These are phyloP conservation scores for Phaeosphaeriaceae sp. DNA, from an alignment of 2,329 filamentous ascomycete species.

Conservation along the genomic window DNA sequence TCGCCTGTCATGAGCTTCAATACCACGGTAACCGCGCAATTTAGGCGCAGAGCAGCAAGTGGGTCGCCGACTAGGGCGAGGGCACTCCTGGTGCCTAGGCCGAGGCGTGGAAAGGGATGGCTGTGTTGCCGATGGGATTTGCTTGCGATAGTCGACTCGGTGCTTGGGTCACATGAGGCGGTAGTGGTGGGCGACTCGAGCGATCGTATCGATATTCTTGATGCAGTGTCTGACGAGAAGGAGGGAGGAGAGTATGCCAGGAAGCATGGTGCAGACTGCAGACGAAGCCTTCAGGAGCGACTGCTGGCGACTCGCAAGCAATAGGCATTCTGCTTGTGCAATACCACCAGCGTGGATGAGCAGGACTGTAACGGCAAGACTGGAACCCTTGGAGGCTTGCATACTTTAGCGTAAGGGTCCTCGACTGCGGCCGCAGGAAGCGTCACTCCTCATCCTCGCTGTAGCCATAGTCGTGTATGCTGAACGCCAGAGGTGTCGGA, in stretches of 20 bases:
- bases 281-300: neutral
- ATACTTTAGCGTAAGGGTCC: conserved; percentile 6
- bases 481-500: neutral
- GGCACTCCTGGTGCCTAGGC: conserved; percentile 8
- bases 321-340: neutral
- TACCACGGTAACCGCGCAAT: conserved; percentile 56
- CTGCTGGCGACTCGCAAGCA: neutral
- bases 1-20: conserved; percentile 70
- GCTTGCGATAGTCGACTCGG: neutral
- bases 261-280: neutral
- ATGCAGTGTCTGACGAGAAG: neutral
- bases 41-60: conserved; percentile 18
- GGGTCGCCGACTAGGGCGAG: conserved; percentile 14
- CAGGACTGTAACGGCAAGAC: neutral
- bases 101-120: conserved; percentile 16
- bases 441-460: conserved; percentile 8
- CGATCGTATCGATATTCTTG: neutral
- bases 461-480: conserved; percentile 3
- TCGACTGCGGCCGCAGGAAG: conserved; percentile 3
- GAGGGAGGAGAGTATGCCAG: neutral
- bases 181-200: neutral
- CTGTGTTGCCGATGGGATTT: conserved; percentile 11
- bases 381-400: conserved; percentile 7
- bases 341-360: conserved; percentile 1
- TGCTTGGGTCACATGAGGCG: conserved; percentile 4